These are phyloP conservation scores for Phytophthora melonis DNA, from an alignment of 352 stramenopile genomes.

Conservation along the genomic window DNA sequence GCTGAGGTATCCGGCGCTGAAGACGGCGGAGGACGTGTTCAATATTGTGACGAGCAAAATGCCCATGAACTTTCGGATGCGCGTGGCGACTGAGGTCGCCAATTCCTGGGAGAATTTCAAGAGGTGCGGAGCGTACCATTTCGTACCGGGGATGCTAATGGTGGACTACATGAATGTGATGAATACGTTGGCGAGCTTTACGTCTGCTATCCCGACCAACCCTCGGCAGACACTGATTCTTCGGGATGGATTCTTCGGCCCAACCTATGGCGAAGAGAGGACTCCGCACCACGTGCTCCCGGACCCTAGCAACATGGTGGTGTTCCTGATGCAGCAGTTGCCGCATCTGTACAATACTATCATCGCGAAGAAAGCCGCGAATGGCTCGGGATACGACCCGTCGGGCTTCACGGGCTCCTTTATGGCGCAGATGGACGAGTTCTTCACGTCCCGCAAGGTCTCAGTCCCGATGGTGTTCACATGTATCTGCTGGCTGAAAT, in stretches of 20 bases:
- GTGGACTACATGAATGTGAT: conserved; percentile 27
- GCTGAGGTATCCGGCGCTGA: conserved; percentile 33
- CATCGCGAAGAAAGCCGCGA: conserved; percentile 17
- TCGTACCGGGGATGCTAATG: conserved; percentile 32
- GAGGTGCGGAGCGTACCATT: conserved; percentile 23
- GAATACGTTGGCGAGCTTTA: conserved; percentile 30
- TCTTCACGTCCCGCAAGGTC: conserved; percentile 30
- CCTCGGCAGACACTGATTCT: conserved; percentile 6
- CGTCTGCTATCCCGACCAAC: conserved; percentile 21
- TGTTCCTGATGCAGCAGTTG: conserved; percentile 37
- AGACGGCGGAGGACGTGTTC: conserved; percentile 31
- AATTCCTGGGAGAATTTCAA: conserved; percentile 19
- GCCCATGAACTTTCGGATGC: neutral
- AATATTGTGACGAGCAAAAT: conserved; percentile 12
- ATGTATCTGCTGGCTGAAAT: conserved; percentile 45
- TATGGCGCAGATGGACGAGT: conserved; percentile 30
- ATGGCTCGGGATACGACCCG: conserved; percentile 1
- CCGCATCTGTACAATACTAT: conserved; percentile 37
- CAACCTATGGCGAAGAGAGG: conserved; percentile 30
- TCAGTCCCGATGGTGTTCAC: conserved; percentile 39
- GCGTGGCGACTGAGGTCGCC: neutral
- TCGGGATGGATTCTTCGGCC: conserved; percentile 30
- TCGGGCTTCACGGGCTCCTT: conserved; percentile 28
- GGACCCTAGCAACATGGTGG: conserved; percentile 21
- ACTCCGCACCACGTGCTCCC: conserved; percentile 34